Conservation (phyloP, 2,329 filamentous ascomycete species). For the Pestalotiopsis sp. region DNA sequence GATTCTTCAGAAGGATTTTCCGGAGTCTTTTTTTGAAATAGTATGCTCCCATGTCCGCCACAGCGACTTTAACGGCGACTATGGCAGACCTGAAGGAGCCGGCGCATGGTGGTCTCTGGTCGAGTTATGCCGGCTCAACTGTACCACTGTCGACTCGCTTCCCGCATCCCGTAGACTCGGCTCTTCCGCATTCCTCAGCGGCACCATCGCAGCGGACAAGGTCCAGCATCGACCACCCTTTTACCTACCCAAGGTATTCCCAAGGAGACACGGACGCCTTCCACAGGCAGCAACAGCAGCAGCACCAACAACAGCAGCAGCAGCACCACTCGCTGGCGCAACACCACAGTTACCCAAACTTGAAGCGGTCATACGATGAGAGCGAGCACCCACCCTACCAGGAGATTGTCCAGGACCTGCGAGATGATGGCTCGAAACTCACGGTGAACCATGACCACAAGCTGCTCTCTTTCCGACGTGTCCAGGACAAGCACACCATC, state of each 20-base stretch:
- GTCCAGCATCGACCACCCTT: conserved; percentile 55
- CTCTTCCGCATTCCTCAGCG: conserved; percentile 47
- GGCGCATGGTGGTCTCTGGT: conserved; percentile 60
- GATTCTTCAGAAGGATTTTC: not conserved
- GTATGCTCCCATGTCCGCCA: conserved; percentile 64
- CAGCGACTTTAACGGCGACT: conserved; percentile 61
- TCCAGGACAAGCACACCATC: conserved; percentile 62
- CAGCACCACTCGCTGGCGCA: conserved; percentile 48
- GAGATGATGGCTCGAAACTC: conserved; percentile 60
- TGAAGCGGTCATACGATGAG: conserved; percentile 62
- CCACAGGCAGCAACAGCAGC: conserved; percentile 52
- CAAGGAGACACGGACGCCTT: conserved; percentile 58
- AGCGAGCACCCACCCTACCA: conserved; percentile 58
- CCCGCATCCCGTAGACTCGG: conserved; percentile 52
- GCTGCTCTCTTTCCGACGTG: conserved; percentile 59
- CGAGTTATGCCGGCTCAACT: conserved; percentile 55
- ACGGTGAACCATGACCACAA: conserved; percentile 64
- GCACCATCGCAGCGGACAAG: conserved; percentile 51
- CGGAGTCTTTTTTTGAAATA: conserved; percentile 18
- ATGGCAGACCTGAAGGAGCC: conserved; percentile 68
- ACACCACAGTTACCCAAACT: conserved; percentile 55
- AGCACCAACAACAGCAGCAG: conserved; percentile 40
- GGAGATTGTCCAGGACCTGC: conserved; percentile 63
- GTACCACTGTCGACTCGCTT: conserved; percentile 57
- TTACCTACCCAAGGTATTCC: conserved; percentile 56